Conservation (phyloP, 371 early-diverging fungal genomes). For the Parasitella parasitica region DNA sequence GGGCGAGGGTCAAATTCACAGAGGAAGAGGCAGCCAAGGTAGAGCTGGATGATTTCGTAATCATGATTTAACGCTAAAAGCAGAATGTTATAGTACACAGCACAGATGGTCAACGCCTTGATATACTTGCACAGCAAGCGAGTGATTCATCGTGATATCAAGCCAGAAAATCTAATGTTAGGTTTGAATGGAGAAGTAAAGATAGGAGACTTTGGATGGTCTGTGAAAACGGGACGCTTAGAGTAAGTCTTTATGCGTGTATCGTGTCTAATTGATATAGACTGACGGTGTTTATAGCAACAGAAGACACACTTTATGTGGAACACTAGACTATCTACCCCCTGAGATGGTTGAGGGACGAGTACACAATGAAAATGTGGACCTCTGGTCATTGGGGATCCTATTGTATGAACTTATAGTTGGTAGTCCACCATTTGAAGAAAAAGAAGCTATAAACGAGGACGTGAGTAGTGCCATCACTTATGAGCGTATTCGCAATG, state of each 20-base stretch:
- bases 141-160: constrained; percentile 97
- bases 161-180: constrained; percentile 94
- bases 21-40: constrained; percentile 79
- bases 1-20: constrained; percentile 65
- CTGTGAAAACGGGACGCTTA: constrained; percentile 35
- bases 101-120: constrained; percentile 77
- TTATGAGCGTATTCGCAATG: constrained; percentile 81
- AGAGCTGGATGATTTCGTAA: constrained; percentile 10
- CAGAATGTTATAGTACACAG: constrained; percentile 80
- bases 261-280: not conserved
- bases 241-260: constrained; percentile 26
- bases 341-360: constrained; percentile 88
- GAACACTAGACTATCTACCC: constrained; percentile 98
- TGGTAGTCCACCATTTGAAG: constrained; percentile 97
- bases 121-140: constrained; percentile 90
- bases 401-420: constrained; percentile 95
- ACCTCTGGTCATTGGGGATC: constrained; percentile 86
- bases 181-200: constrained; percentile 53
- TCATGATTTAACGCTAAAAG: not conserved
- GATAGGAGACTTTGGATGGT: constrained; percentile 56
- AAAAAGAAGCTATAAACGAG: constrained; percentile 22
- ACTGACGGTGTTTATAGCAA: constrained; percentile 4
- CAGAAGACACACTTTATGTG: constrained; percentile 91
- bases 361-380: constrained; percentile 76
- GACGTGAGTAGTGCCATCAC: constrained; percentile 53